Percentiles rank a stretch among this genome's conserved stretches.
phyloP scores from a whole-genome alignment of 768 basidiomycete genomes.

The Tricholoma sp. region DNA sequence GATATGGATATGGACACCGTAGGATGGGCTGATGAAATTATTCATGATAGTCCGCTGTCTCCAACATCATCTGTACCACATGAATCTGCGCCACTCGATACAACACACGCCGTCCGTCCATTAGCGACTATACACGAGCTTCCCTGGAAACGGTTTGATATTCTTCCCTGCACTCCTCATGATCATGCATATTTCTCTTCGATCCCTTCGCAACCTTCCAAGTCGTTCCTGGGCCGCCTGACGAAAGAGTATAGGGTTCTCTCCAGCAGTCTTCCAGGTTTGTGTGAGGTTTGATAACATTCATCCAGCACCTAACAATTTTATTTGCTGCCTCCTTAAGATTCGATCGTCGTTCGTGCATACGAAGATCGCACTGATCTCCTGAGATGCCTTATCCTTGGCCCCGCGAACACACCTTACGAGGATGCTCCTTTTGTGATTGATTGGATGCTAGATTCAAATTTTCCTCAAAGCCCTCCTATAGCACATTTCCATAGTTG shows the following conservation, averaged over 20 bases:
- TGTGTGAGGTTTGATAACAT: constrained; percentile 11
- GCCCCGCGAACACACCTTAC: constrained; percentile 93
- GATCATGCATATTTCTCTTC: constrained; percentile 81
- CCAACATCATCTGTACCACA: not conserved
- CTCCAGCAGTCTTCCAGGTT: constrained; percentile 78
- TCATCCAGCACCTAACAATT: not conserved
- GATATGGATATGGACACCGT: constrained; percentile 11
- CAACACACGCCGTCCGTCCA: not conserved
- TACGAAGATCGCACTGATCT: constrained; percentile 90
- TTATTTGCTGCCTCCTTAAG: constrained; percentile 28
- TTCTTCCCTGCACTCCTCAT: constrained; percentile 66
- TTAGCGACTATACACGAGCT: constrained; percentile 20
- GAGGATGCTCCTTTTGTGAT: constrained; percentile 93
- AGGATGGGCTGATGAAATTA: constrained; percentile 14
- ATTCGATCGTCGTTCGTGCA: constrained; percentile 83
- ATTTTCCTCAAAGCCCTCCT: constrained; percentile 80
- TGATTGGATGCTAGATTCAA: constrained; percentile 85
- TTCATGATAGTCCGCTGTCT: not conserved
- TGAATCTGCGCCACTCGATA: not conserved
- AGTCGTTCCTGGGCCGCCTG: constrained; percentile 70
- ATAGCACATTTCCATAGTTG: constrained; percentile 88
- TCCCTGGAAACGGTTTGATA: constrained; percentile 77
- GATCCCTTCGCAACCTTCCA: constrained; percentile 58
- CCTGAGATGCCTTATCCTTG: constrained; percentile 83
- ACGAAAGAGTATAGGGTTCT: constrained; percentile 81